Evolutionary conservation across 331 rosid species (phyloP), one percentile per base, ranked within the genome.

Genomic region (Pyracantha coccinea): DNA sequence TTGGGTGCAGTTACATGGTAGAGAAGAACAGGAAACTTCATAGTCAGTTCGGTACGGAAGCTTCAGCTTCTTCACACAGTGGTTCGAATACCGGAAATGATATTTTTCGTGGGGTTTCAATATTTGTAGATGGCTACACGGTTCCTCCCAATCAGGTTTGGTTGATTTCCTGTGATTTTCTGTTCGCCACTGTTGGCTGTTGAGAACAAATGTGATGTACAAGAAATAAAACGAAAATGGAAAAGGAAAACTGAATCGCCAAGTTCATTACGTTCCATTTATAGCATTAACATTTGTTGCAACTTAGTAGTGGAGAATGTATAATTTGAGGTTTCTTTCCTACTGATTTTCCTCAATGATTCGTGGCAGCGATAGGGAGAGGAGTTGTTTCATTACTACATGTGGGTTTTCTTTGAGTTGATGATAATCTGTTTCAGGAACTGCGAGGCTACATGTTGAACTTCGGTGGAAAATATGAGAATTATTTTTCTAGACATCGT

Each of bases 41-140:
- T 35, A 44, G 79, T 19, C 99, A 94, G 88, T 94, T 94, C 75
- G 81, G 86, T 21, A 75, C 80, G 0, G 90, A 90, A 32, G 95
- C 93, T 85, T 87, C 96, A 3, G 45, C 77, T 27, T 76, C 89
- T 31, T 75, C 80, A 44, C 67, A 19, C 33, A 15, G 76, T 68
- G 85, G 64, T 66, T 73, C 80, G 50, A 74, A 82, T 63, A 82
- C 85, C 16, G 81, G 71, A 74, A 83, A 80, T 53, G 81, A 86
- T 54, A 75, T 92, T 33, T 94, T 94, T 79, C 75, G 68, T 1
- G 96, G 96, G 47, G 90, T 94, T 78, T 90, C 97, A 63, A 90
- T 90, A 62, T 94, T 94, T 76, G 97, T 88, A 29, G 99, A 90
- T 70, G 99, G 99, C 78, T 92, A 90, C 85, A 94, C 99, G 6